A percentile compares a stretch with the other conserved stretches of the same genome.
phyloP scores from a whole-genome alignment of 192 early-diverging fungal genomes.

The Linnemannia zychae region DNA sequence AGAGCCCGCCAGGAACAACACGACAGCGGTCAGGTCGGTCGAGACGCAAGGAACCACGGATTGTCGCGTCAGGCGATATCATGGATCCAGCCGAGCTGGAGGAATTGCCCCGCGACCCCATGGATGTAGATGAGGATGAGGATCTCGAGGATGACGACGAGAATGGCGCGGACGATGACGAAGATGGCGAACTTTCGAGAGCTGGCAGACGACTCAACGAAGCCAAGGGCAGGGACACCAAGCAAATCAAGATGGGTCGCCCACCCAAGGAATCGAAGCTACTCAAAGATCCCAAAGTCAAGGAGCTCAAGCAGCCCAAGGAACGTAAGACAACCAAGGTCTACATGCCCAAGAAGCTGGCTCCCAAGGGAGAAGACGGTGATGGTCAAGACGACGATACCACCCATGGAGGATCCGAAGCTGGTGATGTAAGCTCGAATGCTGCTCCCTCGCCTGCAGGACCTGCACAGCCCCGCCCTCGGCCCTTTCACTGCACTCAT shows the following conservation, averaged over 20 bases:
- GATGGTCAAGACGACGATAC: conserved; percentile 1
- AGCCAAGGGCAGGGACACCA: conserved; percentile 7
- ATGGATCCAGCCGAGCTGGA: conserved; percentile 39
- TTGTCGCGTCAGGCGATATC: conserved; percentile 56
- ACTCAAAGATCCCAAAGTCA: conserved; percentile 6
- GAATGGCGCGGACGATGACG: conserved; percentile 24
- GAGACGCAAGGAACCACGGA: conserved; percentile 46
- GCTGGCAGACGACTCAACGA: conserved; percentile 5
- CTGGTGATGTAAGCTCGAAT: background rate
- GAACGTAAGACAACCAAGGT: conserved; percentile 21
- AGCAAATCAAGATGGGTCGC: background rate
- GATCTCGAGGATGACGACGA: conserved; percentile 31
- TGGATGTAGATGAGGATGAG: conserved; percentile 31
- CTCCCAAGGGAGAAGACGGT: conserved; percentile 5
- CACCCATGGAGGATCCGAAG: background rate
- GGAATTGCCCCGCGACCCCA: background rate
- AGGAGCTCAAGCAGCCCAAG: conserved; percentile 10
- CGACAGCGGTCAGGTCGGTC: conserved; percentile 49
- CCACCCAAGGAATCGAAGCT: conserved; percentile 15
- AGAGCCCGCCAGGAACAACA: conserved; percentile 44
- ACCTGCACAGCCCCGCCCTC: conserved; percentile 23
- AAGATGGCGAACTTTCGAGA: conserved; percentile 2
- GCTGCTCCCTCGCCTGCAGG: background rate
- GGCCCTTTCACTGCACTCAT: conserved; percentile 50
- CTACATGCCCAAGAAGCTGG: conserved; percentile 23